Evolutionary conservation across 2,329 filamentous ascomycete genomes (phyloP).

Genomic region (Helicocarpus griseus): DNA sequence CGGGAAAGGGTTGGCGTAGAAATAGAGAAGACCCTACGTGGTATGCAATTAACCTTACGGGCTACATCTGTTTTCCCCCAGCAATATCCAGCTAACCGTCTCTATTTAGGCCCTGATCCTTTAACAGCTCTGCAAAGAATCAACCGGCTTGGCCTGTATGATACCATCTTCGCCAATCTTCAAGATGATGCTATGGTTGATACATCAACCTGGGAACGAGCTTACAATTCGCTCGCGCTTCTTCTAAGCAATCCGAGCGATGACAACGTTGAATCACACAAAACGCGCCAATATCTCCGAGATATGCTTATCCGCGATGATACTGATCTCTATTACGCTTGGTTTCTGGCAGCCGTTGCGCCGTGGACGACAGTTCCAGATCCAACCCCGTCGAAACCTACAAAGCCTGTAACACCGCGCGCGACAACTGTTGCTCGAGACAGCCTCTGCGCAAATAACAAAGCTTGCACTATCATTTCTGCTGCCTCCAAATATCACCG

Average conservation of each 20-base stretch:
- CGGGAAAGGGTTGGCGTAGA: constrained; percentile 81
- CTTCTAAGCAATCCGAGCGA: constrained; percentile 30
- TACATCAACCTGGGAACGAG: constrained; percentile 49
- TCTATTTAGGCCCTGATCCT: constrained; percentile 28
- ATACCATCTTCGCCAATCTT: constrained; percentile 34
- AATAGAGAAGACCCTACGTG: constrained; percentile 81
- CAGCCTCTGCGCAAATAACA: constrained; percentile 72
- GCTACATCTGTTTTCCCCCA: no score
- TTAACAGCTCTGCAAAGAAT: constrained; percentile 29
- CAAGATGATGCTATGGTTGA: constrained; percentile 46
- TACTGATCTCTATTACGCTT: constrained; percentile 61
- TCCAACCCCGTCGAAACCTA: constrained; percentile 25
- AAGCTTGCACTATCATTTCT: constrained; percentile 57
- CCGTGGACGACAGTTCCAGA: constrained; percentile 56
- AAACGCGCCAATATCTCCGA: constrained; percentile 20
- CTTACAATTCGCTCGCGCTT: constrained; percentile 54
- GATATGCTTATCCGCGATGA: constrained; percentile 50
- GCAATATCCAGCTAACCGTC: background rate
- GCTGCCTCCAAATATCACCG: constrained; percentile 53
- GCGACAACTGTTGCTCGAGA: constrained; percentile 59
- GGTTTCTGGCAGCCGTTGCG: constrained; percentile 64
- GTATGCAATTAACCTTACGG: no score
- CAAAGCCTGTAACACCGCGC: constrained; percentile 48
- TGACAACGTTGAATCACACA: constrained; percentile 22
- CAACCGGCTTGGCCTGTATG: constrained; percentile 28